Evolutionary conservation across 495 filamentous ascomycete species (phyloP).

Genomic region (Jackrogersella multiformis): DNA sequence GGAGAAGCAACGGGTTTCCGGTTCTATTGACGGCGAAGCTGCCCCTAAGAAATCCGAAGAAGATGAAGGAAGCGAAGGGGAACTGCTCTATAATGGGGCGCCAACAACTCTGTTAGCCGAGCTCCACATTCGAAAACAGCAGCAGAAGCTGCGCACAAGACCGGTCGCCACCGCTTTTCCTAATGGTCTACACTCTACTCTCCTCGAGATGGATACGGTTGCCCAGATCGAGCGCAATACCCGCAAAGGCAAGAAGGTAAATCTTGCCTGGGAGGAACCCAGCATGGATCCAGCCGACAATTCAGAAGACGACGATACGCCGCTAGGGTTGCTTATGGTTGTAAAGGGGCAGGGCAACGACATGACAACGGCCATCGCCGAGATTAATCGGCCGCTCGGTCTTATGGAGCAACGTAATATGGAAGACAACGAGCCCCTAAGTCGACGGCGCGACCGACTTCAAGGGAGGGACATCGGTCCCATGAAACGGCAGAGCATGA

Average conservation of each 20-base stretch:
- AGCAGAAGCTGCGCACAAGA: conserved; percentile 77
- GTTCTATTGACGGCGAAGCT: conserved; percentile 46
- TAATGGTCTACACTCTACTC: conserved; percentile 84
- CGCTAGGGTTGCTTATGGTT: conserved; percentile 81
- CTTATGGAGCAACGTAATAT: conserved; percentile 84
- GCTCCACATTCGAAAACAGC: conserved; percentile 85
- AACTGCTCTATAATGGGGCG: conserved; percentile 66
- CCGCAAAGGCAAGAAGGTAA: conserved; percentile 75
- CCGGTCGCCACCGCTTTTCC: conserved; percentile 72
- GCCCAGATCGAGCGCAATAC: conserved; percentile 84
- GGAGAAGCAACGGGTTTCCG: conserved; percentile 36
- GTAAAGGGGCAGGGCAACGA: conserved; percentile 63
- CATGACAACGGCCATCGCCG: conserved; percentile 62
- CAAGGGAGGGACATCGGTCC: conserved; percentile 60
- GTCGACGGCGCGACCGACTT: conserved; percentile 78
- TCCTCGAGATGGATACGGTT: conserved; percentile 90
- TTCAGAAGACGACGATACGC: conserved; percentile 77
- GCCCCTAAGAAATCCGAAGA: conserved; percentile 54
- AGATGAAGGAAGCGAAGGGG: conserved; percentile 50
- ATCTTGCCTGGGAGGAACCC: conserved; percentile 89
- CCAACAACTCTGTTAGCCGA: conserved; percentile 94
- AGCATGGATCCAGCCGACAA: conserved; percentile 48
- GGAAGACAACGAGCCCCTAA: conserved; percentile 92
- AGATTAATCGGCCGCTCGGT: conserved; percentile 74
- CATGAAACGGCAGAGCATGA: conserved; percentile 54